Base-by-base conservation (phyloP, 2,329 filamentous ascomycete genomes). In the Beauveria pseudobassiana region DNA sequence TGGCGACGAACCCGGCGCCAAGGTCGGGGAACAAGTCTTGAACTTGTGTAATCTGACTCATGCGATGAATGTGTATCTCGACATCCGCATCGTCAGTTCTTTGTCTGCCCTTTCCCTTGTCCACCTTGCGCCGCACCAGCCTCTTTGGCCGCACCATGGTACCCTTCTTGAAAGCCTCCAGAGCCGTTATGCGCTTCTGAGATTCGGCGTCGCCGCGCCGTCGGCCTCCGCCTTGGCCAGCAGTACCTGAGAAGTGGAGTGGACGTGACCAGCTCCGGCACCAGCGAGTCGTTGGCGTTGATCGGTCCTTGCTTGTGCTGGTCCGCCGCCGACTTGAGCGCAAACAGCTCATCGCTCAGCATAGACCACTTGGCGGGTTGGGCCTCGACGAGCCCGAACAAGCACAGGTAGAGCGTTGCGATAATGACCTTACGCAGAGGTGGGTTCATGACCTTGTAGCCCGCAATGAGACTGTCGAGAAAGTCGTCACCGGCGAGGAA, bases 1-100 rank as follows among this genome's bases (percentile, higher is more conserved):
- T 88, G 20, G 90, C 81, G 18, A 98, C 79, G 70, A 96, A 98
- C 0, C 83, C 90, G 4, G 90, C 87, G 5, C 93, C 92, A 10
- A 98, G 78, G 64, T 96, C 86, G 0, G 93, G 91, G 69, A 98
- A 97, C 0, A 98, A 79, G 70, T 99, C 93, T 70, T 96, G 92
- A n/a, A 99, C 82, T 72, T 96, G 91, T 0, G 89, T 89, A 57
- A 98, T 86, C 54, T 93, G 84, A 67, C 89, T 93, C 84, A 96
- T 88, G 48, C 82, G 87, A 73, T 96, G 91, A 24, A 93, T 77
- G 69, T 95, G 90, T 40, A 93, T 77, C 49, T 82, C 78, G 3
- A 72, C 73, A 6, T 75, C 68, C 7, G 70, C 65, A 6, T 80
- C 76, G 8, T 73, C 71, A 5, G 68, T 70, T 3, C 73, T 70